Base-by-base conservation (phyloP, 2,329 filamentous ascomycete species). In the Xylariaceae sp. region DNA sequence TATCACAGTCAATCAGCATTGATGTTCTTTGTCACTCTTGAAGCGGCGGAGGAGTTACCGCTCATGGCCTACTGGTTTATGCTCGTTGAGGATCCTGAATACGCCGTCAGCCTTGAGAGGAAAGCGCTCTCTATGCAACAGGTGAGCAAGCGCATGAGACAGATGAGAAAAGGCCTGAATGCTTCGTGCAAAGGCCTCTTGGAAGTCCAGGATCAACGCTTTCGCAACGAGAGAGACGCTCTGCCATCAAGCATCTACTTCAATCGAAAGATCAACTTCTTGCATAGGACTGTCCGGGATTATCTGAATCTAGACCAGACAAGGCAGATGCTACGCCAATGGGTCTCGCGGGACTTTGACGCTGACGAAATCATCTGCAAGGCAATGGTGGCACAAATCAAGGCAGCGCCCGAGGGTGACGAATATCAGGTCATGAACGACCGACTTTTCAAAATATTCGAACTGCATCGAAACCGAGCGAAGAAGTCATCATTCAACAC, bases 11-110 rank as follows among this genome's bases (percentile, higher is more conserved):
- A 48, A 5, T 42, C 19, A 7, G 38, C 31, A 2, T 31, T 18
- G 18, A 31, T 42, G 18, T 48, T 48, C 39, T 11, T 18, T 2
- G 19, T 16, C 22, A 34, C 46, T 5, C 31, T 42, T 17, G 46
- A 42, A 34, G 18, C 19, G n/a, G 7, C 10, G 28, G 46, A 34
- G 3, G 10, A 16, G 10, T 16, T 34, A 5, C 16, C 39, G 13
- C 39, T 48, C 12, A 48, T 48, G 5, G 38, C 28, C 4, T 48
- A 31, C 31, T 42, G 46, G 39, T 48, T 48, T 40, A 42, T 48
- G 13, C 38, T 16, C n/a, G 22, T 42, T 9, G 46, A 42, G 34
- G 46, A 48, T 36, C 13, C 38, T 22, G 31, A 42, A 10, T 47
- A 47, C 19, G 4, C 45, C 14, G 17, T 47, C 18, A 42, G 33